phyloP scores from a whole-genome alignment of 192 early-diverging fungal species.

The Pecoramyces ruminantium region DNA sequence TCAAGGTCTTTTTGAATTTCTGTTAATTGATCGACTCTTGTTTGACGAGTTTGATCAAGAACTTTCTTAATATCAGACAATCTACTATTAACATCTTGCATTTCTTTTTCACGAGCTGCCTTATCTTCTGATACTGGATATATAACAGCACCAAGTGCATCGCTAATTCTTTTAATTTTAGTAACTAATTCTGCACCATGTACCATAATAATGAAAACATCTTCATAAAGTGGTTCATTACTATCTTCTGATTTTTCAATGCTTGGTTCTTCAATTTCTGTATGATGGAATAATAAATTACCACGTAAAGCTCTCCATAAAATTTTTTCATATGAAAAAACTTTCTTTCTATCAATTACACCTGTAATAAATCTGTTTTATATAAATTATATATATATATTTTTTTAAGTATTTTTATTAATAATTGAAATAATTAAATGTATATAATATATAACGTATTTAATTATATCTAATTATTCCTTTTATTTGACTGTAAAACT shows the following conservation, averaged over 20 bases:
- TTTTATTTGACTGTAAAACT: too few species aligned
- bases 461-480: too few species aligned
- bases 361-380: constrained; percentile 60
- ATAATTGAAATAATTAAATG: too few species aligned
- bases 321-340: constrained; percentile 83
- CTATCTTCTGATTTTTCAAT: constrained; percentile 69
- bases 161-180: constrained; percentile 85
- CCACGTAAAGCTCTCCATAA: constrained; percentile 94
- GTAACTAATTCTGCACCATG: constrained; percentile 79
- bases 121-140: constrained; percentile 68
- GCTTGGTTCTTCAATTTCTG: constrained; percentile 88
- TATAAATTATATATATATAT: too few species aligned
- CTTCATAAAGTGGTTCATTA: constrained; percentile 66
- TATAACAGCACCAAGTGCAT: constrained; percentile 84
- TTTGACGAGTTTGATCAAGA: constrained; percentile 66
- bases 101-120: constrained; percentile 70
- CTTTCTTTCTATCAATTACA: constrained; percentile 70
- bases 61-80: constrained; percentile 15
- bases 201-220: constrained; percentile 95
- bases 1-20: constrained; percentile 72
- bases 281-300: constrained; percentile 87
- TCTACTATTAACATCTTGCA: constrained; percentile 46
- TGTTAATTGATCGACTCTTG: constrained; percentile 64
- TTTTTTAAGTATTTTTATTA: too few species aligned
- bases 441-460: too few species aligned